These are phyloP conservation scores for Starmerella vitae DNA, from an alignment of 805 yeast genomes.

Conservation along the genomic window DNA sequence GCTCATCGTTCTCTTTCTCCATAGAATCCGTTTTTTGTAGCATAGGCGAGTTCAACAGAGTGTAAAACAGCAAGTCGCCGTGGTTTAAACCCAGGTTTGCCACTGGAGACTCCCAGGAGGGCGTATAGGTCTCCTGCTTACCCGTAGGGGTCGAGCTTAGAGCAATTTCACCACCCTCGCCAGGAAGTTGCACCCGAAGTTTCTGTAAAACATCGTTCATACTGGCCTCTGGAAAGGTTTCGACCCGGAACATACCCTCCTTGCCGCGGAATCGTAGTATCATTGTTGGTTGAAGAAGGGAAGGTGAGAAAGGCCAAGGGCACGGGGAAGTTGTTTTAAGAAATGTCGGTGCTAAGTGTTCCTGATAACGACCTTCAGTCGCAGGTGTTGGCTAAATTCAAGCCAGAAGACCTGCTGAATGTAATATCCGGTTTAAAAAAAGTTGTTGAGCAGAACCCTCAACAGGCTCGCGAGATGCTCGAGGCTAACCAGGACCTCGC, in stretches of 20 bases:
- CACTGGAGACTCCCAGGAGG: constrained; percentile 29
- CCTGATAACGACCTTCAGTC: constrained; percentile 32
- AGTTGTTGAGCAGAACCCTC: constrained; percentile 46
- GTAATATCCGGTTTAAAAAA: constrained; percentile 42
- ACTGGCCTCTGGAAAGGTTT: constrained; percentile 34
- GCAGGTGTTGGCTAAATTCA: constrained; percentile 36
- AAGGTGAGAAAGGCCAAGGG: too few relatives aligned
- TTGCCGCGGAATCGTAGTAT: constrained; percentile 70
- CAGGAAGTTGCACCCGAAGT: constrained; percentile 27
- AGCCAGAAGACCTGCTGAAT: constrained; percentile 36
- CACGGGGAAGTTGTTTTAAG: neutral
- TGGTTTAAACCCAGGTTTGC: constrained; percentile 32
- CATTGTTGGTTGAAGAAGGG: constrained; percentile 23
- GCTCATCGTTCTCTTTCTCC: constrained; percentile 1
- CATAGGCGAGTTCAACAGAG: constrained; percentile 20
- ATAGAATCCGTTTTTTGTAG: neutral
- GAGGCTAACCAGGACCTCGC: constrained; percentile 60
- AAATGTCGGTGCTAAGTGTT: constrained; percentile 10
- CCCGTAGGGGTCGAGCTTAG: constrained; percentile 38
- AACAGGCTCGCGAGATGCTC: constrained; percentile 45
- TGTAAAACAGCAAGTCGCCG: constrained; percentile 44
- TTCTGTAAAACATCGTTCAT: constrained; percentile 34
- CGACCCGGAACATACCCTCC: constrained; percentile 67
- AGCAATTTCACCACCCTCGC: constrained; percentile 22
- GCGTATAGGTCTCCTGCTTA: constrained; percentile 30